phyloP scores from a whole-genome alignment of 805 yeast genomes.

The Candida koratica region DNA sequence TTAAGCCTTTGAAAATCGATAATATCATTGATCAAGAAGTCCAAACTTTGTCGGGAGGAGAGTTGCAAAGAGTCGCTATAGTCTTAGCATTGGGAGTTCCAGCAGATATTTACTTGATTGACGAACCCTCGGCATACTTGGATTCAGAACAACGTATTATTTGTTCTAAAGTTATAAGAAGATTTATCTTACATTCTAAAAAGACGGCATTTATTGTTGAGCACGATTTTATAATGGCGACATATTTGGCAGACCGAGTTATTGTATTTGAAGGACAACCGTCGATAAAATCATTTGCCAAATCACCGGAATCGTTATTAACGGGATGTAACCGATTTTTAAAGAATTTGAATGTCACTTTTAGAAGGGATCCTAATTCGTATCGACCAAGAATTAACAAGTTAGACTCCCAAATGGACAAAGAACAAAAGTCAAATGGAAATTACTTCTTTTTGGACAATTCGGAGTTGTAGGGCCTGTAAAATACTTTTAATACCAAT shows the following conservation, averaged over 20 bases:
- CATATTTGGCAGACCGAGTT: slow-evolving; percentile 97
- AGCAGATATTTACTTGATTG: slow-evolving; percentile 95
- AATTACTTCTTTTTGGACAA: slow-evolving; percentile 94
- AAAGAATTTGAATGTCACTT: slow-evolving; percentile 95
- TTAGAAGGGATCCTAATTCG: slow-evolving; percentile 98
- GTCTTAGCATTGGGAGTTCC: slow-evolving; percentile 89
- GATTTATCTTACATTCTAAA: slow-evolving; percentile 92
- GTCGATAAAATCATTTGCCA: slow-evolving; percentile 79
- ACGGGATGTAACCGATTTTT: slow-evolving; percentile 97
- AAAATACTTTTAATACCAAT: slow-evolving; percentile 1
- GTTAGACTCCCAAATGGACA: slow-evolving; percentile 97
- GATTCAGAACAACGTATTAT: slow-evolving; percentile 99
- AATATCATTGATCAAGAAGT: slow-evolving; percentile 97
- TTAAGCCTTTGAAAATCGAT: slow-evolving; percentile 90
- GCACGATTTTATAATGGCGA: slow-evolving; percentile 99
- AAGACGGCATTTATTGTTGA: slow-evolving; percentile 99
- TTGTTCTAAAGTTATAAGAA: slow-evolving; percentile 96
- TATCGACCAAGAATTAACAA: slow-evolving; percentile 99
- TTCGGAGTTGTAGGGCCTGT: slow-evolving; percentile 29
- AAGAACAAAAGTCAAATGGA: slow-evolving; percentile 89
- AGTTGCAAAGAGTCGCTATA: slow-evolving; percentile 98
- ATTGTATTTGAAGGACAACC: slow-evolving; percentile 97
- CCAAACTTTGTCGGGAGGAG: slow-evolving; percentile 98
- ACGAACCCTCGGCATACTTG: slow-evolving; percentile 98
- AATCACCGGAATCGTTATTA: slow-evolving; percentile 84